Percentiles rank a stretch among this genome's conserved stretches.
phyloP scores from a whole-genome alignment of 257 asterid genomes.

The Solanum lignicaule region DNA sequence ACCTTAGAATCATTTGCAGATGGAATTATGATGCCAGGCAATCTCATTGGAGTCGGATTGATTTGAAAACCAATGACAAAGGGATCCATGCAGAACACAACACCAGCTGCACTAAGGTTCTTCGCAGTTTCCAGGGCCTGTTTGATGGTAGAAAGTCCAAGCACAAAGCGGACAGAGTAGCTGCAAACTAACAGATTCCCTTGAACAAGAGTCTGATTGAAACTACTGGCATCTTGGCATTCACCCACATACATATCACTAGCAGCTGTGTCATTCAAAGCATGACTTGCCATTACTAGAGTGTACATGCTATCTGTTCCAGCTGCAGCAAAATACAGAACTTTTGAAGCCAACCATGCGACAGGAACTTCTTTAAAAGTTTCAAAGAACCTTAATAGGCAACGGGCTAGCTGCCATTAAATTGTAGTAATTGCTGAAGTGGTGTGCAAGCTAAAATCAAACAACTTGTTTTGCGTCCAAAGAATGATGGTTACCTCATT shows the following conservation, averaged over 20 bases:
- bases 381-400: not conserved
- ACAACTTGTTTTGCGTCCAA: not conserved
- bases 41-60: slow-evolving; percentile 71
- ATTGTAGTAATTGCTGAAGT: not conserved
- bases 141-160: slow-evolving; percentile 86
- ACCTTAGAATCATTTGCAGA: slow-evolving; percentile 88
- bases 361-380: not conserved
- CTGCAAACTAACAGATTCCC: slow-evolving; percentile 89
- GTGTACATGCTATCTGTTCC: slow-evolving; percentile 74
- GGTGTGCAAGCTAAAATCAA: not conserved
- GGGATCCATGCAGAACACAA: slow-evolving; percentile 95
- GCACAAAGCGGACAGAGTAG: slow-evolving; percentile 96
- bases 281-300: slow-evolving; percentile 75
- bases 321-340: slow-evolving; percentile 39
- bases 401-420: not conserved
- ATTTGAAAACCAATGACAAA: slow-evolving; percentile 86
- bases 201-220: slow-evolving; percentile 43
- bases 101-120: slow-evolving; percentile 83
- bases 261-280: slow-evolving; percentile 37
- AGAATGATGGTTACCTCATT: not conserved
- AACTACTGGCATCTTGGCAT: slow-evolving; percentile 77
- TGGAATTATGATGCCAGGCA: slow-evolving; percentile 87
- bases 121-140: slow-evolving; percentile 75
- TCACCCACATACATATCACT: slow-evolving; percentile 77
- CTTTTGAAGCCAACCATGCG: not conserved